Evolutionary conservation across 2,329 filamentous ascomycete species (phyloP), one percentile per base, ranked within the genome.

Genomic region (Aspergillus unguis): DNA sequence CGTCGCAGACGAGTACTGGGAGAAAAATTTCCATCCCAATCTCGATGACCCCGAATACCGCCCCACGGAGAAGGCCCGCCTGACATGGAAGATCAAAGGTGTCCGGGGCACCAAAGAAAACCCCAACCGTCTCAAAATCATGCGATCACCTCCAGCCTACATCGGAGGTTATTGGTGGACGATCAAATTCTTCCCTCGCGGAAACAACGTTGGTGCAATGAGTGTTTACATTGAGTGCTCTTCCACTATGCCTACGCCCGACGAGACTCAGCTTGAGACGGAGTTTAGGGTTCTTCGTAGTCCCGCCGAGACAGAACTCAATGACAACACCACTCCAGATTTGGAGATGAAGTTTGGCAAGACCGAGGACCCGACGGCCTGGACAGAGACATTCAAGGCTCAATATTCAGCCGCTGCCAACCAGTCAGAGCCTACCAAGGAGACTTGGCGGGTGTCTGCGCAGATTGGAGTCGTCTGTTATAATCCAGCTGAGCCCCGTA

Each of bases 151-250:
- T 0, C 64, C 76, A 5, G 78, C 82, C 8, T 76, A 69, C 27
- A 72, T 85, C 52, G 83, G 81, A 23, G 82, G 80, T 23, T 78
- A 81, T 55, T 82, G 84, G 63, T 86, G 83, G 83, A 82, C 79
- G 50, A 81, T 86, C 71, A 85, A 85, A 65, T 82, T 85, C 63
- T 85, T 82, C 58, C 83, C 83, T 2, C 77, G 77, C 41, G 83
- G 83, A 23, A 84, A 85, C 61, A 78, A 80, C 57, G 77, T 79
- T 2, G 76, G 79, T 36, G 80, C 80, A 31, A 64, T 85, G 48
- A 84, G 82, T 58, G 74, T 84, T 26, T 86, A 85, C 59, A 69
- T 86, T 33, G 82, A 85, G 63, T 84, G 81, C 62, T 78, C 82
- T n/a, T 76, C 73, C 17, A 77, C 81, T 9, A 65, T 72, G 52